Conservation (phyloP, 495 filamentous ascomycete genomes). For the Penicillium coffeae region DNA sequence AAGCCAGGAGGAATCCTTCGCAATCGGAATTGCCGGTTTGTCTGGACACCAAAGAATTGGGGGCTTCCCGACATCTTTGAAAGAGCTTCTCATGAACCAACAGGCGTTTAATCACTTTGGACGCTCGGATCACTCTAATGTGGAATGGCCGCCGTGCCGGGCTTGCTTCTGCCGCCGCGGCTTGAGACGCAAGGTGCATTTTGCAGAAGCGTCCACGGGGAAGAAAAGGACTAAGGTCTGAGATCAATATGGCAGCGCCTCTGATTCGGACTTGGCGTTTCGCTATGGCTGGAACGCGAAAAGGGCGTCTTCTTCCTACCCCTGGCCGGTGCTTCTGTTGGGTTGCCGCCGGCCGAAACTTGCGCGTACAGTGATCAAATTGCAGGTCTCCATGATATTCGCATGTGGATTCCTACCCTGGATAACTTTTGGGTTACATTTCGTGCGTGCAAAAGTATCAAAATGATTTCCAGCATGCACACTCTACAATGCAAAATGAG, state of each 20-base stretch:
- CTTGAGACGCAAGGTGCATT: constrained; percentile 3
- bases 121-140: constrained; percentile 14
- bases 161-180: constrained; percentile 11
- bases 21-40: constrained; percentile 6
- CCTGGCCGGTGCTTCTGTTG: no score
- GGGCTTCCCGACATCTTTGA: constrained; percentile 18
- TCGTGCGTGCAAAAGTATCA: no score
- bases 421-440: no score
- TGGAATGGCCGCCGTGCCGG: constrained; percentile 6
- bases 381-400: no score
- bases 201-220: constrained; percentile 2
- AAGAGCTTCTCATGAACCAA: constrained; percentile 12
- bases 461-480: no score
- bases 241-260: neutral
- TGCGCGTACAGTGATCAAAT: no score
- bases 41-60: constrained; percentile 11
- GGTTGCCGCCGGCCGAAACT: no score
- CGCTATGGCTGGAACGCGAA: neutral
- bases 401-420: no score
- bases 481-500: no score
- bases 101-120: constrained; percentile 15
- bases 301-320: no score
- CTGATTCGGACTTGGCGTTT: neutral
- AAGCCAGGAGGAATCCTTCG: constrained; percentile 15
- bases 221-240: neutral